A percentile compares a stretch with the other conserved stretches of the same genome.
These are phyloP conservation scores for Tolypocladium album DNA, from an alignment of 2,329 filamentous ascomycete genomes.

Conservation along the genomic window DNA sequence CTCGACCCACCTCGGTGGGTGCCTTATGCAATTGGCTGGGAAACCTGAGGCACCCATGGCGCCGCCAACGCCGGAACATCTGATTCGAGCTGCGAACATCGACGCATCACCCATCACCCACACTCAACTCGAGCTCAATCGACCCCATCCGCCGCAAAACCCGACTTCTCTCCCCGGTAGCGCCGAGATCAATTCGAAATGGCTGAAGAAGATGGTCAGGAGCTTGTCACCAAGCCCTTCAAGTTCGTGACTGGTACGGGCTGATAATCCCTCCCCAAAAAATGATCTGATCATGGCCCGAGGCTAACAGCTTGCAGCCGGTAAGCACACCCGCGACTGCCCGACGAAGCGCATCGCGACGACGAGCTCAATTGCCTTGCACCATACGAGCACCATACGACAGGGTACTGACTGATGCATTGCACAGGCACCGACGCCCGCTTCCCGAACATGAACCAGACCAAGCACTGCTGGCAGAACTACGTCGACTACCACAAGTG, in stretches of 20 bases:
- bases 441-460: slow-evolving; percentile 97
- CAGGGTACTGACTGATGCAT: slow-evolving; percentile 5
- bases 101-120: slow-evolving; percentile 14
- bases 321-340: slow-evolving; percentile 22
- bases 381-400: not conserved
- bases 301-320: slow-evolving; percentile 34
- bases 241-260: slow-evolving; percentile 98
- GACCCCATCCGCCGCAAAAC: slow-evolving; percentile 12
- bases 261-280: slow-evolving; percentile 25
- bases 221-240: slow-evolving; percentile 94
- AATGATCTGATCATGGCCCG: slow-evolving; percentile 25
- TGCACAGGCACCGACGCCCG: slow-evolving; percentile 87
- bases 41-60: slow-evolving; percentile 27
- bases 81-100: slow-evolving; percentile 28
- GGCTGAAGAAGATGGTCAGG: slow-evolving; percentile 72
- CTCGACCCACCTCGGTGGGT: slow-evolving; percentile 19
- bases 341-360: slow-evolving; percentile 6
- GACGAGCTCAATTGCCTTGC: slow-evolving; percentile 17
- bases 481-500: slow-evolving; percentile 99
- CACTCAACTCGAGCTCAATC: slow-evolving; percentile 8
- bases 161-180: slow-evolving; percentile 8
- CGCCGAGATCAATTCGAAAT: slow-evolving; percentile 48
- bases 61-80: slow-evolving; percentile 25
- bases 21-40: slow-evolving; percentile 24
- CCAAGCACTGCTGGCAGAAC: slow-evolving; percentile 99